phyloP scores from a whole-genome alignment of 2,329 filamentous ascomycete species.

The Fusarium veterinarium region DNA sequence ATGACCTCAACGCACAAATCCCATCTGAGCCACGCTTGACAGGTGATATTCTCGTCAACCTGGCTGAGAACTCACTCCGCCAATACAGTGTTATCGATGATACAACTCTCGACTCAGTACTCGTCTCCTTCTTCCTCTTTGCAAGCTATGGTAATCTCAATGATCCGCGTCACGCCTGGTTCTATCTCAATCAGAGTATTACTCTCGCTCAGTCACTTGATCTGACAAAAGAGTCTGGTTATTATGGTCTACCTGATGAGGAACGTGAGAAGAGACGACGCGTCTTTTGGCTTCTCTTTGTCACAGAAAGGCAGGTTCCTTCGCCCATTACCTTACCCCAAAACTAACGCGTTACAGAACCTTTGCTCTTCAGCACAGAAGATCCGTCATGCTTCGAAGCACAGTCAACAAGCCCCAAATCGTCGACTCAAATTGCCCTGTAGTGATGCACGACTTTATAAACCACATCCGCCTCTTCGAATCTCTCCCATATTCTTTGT shows the following conservation, averaged over 20 bases:
- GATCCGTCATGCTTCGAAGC: slow-evolving; percentile 46
- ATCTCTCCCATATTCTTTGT: slow-evolving; percentile 43
- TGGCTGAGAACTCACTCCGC: slow-evolving; percentile 44
- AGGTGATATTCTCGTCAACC: slow-evolving; percentile 41
- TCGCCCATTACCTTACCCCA: fast-evolving
- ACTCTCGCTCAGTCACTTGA: slow-evolving; percentile 45
- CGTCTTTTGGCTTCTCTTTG: slow-evolving; percentile 51
- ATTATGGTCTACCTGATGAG: slow-evolving; percentile 29
- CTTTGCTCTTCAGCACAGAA: slow-evolving; percentile 47
- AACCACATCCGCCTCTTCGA: slow-evolving; percentile 50
- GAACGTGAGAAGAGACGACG: slow-evolving; percentile 47
- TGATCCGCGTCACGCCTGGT: slow-evolving; percentile 46
- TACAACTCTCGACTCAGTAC: slow-evolving; percentile 43
- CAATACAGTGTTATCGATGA: slow-evolving; percentile 47
- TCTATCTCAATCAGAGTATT: slow-evolving; percentile 50
- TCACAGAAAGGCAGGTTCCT: slow-evolving; percentile 44
- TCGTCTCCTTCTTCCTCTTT: slow-evolving; percentile 48
- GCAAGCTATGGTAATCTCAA: slow-evolving; percentile 48
- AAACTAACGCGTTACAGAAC: slow-evolving; percentile 29
- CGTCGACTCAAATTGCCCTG: slow-evolving; percentile 47
- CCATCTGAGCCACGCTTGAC: slow-evolving; percentile 39
- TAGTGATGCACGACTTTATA: slow-evolving; percentile 50
- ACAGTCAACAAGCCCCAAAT: slow-evolving; percentile 48
- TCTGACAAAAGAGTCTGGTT: slow-evolving; percentile 44
- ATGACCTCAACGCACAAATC: slow-evolving; percentile 27